These are phyloP conservation scores for Amoeboaphelidium protococcarum DNA, from an alignment of 371 early-diverging fungal species.

Conservation along the genomic window DNA sequence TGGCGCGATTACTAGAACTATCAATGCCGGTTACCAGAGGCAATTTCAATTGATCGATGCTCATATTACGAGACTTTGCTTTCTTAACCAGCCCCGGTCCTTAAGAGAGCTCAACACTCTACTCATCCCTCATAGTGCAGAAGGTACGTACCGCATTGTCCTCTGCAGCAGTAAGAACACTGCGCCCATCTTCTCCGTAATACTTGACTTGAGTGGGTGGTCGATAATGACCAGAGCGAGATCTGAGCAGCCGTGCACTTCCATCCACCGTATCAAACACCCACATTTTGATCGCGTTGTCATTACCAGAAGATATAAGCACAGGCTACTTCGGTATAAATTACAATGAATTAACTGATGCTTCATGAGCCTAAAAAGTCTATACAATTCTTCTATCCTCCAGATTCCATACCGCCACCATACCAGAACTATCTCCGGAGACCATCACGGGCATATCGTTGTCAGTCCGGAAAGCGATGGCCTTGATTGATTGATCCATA, in stretches of 20 bases:
- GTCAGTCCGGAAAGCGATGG: conserved; percentile 54
- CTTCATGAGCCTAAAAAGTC: conserved; percentile 48
- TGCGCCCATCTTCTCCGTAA: conserved; percentile 35
- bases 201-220: conserved; percentile 54
- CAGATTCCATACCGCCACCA: conserved; percentile 77
- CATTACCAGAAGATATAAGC: conserved; percentile 55
- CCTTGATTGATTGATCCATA: conserved; percentile 65
- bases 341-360: conserved; percentile 33
- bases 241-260: conserved; percentile 43
- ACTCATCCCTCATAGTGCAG: conserved; percentile 53
- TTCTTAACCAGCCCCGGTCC: conserved; percentile 26
- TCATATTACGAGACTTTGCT: conserved; percentile 24
- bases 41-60: conserved; percentile 33
- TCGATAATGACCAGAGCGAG: conserved; percentile 54
- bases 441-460: conserved; percentile 51
- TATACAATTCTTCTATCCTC: conserved; percentile 38
- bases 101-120: conserved; percentile 56
- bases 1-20: conserved; percentile 9
- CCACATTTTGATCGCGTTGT: conserved; percentile 86
- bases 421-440: conserved; percentile 53
- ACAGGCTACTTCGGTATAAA: conserved; percentile 61
- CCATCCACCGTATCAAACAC: conserved; percentile 62
- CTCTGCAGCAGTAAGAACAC: conserved; percentile 45
- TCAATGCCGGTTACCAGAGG: conserved; percentile 26
- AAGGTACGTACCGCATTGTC: conserved; percentile 56